Percentiles rank a stretch among this genome's conserved stretches.
Evolutionary conservation across 139 green algal species (phyloP).

Genomic region (Closterium sp.): DNA sequence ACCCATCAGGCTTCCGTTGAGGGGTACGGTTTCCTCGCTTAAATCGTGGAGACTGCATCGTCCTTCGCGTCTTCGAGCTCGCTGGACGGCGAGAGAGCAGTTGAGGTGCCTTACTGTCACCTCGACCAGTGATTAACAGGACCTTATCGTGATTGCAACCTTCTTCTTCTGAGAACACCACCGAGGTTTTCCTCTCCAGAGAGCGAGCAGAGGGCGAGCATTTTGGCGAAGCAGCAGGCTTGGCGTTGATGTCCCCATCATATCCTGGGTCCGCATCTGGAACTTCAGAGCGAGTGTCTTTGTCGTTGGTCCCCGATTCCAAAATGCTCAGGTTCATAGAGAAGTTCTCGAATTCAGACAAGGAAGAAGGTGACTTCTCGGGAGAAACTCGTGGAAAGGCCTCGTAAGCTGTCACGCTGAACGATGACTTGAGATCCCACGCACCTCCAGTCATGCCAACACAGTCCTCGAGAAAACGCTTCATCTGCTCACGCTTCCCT

Average conservation of each 20-base stretch:
- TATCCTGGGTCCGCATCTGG: not conserved
- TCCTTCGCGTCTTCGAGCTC: not conserved
- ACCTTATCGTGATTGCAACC: not conserved
- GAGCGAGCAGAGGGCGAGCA: not conserved
- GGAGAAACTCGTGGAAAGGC: not conserved
- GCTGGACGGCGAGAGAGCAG: not conserved
- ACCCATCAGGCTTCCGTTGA: not conserved
- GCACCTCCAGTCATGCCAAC: not conserved
- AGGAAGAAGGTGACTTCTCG: not conserved
- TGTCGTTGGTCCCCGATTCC: not conserved
- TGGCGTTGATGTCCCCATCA: not conserved
- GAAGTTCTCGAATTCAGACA: not conserved
- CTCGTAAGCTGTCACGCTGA: not conserved
- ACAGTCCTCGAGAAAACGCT: not conserved
- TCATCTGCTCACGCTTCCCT: not conserved
- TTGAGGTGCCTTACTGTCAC: not conserved
- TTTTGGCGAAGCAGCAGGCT: not conserved
- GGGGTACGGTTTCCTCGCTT: not conserved
- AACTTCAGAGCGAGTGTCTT: not conserved
- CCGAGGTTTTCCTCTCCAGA: not conserved
- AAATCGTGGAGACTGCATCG: not conserved
- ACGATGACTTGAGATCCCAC: not conserved
- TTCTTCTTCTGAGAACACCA: not conserved
- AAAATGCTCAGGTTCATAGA: not conserved
- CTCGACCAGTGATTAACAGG: not conserved